A percentile compares a stretch with the other conserved stretches of the same genome.
Evolutionary conservation across 2,329 filamentous ascomycete genomes (phyloP).

Genomic region (Talaromyces sp.): DNA sequence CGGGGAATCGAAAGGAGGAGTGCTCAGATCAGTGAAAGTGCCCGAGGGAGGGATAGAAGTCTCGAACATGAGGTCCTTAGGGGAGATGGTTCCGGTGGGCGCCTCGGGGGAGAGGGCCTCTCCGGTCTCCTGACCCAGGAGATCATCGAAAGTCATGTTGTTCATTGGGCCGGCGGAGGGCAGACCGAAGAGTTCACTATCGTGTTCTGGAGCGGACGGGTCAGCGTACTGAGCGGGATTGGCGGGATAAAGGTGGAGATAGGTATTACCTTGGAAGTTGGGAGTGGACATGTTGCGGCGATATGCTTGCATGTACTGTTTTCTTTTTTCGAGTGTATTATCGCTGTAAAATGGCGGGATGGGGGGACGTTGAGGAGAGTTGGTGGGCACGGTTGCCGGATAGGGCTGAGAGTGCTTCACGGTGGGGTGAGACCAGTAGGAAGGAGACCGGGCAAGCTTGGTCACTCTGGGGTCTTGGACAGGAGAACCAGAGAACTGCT

Average conservation of each 20-base stretch:
- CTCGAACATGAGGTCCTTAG: constrained; percentile 75
- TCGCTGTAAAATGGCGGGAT: constrained; percentile 43
- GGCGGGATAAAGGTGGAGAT: background rate
- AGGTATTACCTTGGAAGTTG: constrained; percentile 44
- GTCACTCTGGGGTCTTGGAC: constrained; percentile 44
- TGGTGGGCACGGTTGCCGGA: constrained; percentile 44
- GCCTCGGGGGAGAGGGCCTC: constrained; percentile 31
- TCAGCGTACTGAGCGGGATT: constrained; percentile 17
- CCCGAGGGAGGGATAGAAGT: constrained; percentile 80
- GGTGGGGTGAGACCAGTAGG: constrained; percentile 40
- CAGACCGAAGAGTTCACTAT: constrained; percentile 35
- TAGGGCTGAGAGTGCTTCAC: constrained; percentile 35
- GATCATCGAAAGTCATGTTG: constrained; percentile 18
- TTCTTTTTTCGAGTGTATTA: constrained; percentile 33
- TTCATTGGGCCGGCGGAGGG: constrained; percentile 23
- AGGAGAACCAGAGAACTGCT: constrained; percentile 38
- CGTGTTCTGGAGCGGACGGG: constrained; percentile 12
- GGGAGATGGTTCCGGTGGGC: constrained; percentile 70
- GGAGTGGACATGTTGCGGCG: constrained; percentile 45
- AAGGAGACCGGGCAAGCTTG: constrained; percentile 44
- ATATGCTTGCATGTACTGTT: constrained; percentile 24
- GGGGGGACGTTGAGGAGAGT: constrained; percentile 42
- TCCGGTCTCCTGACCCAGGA: constrained; percentile 24
- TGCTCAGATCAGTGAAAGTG: constrained; percentile 81
- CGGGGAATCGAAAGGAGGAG: constrained; percentile 78